These are phyloP conservation scores for Cenchrus purpureus DNA, from an alignment of 176 grass and related monocot genomes.

Conservation along the genomic window DNA sequence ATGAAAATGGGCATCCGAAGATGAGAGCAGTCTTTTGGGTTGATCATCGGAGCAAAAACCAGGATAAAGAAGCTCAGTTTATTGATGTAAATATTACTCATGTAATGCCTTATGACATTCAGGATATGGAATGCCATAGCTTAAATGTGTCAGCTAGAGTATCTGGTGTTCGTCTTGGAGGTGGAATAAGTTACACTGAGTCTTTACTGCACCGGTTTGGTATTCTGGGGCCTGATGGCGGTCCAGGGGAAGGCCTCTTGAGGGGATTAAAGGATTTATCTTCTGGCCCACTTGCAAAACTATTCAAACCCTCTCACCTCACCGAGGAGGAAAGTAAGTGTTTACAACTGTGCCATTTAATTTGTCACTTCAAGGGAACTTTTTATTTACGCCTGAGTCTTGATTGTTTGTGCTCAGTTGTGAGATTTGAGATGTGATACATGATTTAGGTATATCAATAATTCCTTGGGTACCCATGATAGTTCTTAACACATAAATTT, in stretches of 20 bases:
- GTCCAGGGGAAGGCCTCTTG: conserved; percentile 87
- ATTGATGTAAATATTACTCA: conserved; percentile 86
- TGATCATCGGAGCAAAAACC: conserved; percentile 68
- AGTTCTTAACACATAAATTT: conserved; percentile 14
- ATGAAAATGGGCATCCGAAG: conserved; percentile 65
- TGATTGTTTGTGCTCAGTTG: conserved; percentile 28
- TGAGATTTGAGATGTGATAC: neutral
- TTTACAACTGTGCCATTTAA: conserved; percentile 8
- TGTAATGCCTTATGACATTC: conserved; percentile 87
- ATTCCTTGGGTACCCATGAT: conserved; percentile 20
- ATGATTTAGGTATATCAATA: conserved; percentile 1
- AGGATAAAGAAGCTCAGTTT: conserved; percentile 65
- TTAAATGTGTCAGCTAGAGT: conserved; percentile 83
- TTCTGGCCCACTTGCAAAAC: conserved; percentile 88
- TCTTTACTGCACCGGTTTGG: conserved; percentile 88
- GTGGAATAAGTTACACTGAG: conserved; percentile 92
- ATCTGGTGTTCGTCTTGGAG: conserved; percentile 88
- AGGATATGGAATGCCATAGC: conserved; percentile 96
- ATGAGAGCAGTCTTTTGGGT: conserved; percentile 99
- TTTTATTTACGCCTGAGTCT: neutral
- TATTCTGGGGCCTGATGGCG: conserved; percentile 91
- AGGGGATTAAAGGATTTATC: conserved; percentile 94
- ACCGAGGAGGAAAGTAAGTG: conserved; percentile 57
- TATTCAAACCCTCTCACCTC: conserved; percentile 81
- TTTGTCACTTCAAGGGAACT: conserved; percentile 12